These are phyloP conservation scores for Solanum pinnatisectum DNA, from an alignment of 257 asterid species.

Conservation along the genomic window DNA sequence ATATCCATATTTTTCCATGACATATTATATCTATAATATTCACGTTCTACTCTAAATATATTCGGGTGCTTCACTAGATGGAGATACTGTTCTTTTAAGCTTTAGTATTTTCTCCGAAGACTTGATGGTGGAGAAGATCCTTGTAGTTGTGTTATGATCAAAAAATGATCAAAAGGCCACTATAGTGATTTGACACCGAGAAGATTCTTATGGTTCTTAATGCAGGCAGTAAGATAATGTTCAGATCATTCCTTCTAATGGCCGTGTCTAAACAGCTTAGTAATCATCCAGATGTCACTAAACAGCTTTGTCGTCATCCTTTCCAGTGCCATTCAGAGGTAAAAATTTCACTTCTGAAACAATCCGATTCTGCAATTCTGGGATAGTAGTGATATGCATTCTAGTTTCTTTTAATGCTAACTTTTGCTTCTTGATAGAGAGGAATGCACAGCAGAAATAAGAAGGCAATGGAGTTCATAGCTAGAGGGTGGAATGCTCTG, in stretches of 20 bases:
- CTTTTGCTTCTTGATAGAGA: constrained; percentile 29
- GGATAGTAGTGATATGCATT: not conserved
- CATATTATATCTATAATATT: not conserved
- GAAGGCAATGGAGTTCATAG: constrained; percentile 80
- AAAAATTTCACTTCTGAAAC: not conserved
- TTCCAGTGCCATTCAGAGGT: constrained; percentile 33
- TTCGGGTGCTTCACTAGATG: not conserved
- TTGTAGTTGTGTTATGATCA: not conserved
- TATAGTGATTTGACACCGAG: not conserved
- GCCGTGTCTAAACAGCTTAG: constrained; percentile 7
- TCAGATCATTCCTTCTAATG: constrained; percentile 29
- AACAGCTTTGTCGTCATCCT: constrained; percentile 3
- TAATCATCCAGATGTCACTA: not conserved
- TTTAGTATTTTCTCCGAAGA: not conserved
- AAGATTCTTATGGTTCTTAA: not conserved
- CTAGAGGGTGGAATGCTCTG: constrained; percentile 81
- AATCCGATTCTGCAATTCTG: not conserved
- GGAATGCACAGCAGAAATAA: constrained; percentile 78
- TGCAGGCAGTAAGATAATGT: constrained; percentile 19
- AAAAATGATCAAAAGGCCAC: not conserved
- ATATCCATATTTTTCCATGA: not conserved
- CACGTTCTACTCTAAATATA: not conserved
- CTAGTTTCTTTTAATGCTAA: not conserved
- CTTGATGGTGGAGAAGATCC: not conserved
- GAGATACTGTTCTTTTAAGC: not conserved